Percentiles rank a stretch among this genome's conserved stretches.
phyloP scores from a whole-genome alignment of 148 eudicot species.

The Cornus controversa region DNA sequence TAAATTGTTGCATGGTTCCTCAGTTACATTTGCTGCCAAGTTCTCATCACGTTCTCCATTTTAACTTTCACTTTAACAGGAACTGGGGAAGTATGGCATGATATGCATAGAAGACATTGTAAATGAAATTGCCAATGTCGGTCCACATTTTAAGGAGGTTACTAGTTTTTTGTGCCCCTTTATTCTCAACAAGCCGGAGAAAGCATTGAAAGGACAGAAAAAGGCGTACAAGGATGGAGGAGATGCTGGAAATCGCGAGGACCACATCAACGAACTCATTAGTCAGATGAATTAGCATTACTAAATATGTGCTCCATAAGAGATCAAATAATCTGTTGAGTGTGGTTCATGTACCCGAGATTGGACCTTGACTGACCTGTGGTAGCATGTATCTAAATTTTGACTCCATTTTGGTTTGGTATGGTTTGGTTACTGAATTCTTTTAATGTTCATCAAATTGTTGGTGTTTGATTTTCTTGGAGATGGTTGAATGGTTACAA shows the following conservation, averaged over 20 bases:
- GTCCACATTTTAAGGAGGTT: slow-evolving; percentile 67
- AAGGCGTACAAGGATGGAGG: slow-evolving; percentile 64
- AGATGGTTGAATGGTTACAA: no score
- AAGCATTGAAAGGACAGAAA: slow-evolving; percentile 60
- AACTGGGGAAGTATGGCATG: slow-evolving; percentile 57
- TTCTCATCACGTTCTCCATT: neutral
- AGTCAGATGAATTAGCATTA: slow-evolving; percentile 65
- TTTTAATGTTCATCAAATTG: neutral
- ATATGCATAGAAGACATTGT: slow-evolving; percentile 78
- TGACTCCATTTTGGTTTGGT: no score
- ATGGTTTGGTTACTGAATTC: neutral
- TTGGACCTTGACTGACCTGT: neutral
- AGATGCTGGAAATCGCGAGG: slow-evolving; percentile 74
- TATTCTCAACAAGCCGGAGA: slow-evolving; percentile 60
- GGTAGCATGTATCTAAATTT: neutral
- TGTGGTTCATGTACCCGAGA: neutral
- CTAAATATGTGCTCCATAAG: neutral
- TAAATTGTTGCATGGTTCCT: neutral
- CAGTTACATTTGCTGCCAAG: neutral
- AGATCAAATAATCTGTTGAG: neutral
- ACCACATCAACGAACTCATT: slow-evolving; percentile 64
- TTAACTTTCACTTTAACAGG: slow-evolving; percentile 36
- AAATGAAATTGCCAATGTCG: slow-evolving; percentile 70
- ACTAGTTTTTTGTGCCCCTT: slow-evolving; percentile 57
- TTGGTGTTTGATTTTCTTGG: neutral